Percentiles rank a stretch among this genome's conserved stretches.
Conservation (phyloP, 148 eudicot genomes). For the Arctostaphylos glauca region DNA sequence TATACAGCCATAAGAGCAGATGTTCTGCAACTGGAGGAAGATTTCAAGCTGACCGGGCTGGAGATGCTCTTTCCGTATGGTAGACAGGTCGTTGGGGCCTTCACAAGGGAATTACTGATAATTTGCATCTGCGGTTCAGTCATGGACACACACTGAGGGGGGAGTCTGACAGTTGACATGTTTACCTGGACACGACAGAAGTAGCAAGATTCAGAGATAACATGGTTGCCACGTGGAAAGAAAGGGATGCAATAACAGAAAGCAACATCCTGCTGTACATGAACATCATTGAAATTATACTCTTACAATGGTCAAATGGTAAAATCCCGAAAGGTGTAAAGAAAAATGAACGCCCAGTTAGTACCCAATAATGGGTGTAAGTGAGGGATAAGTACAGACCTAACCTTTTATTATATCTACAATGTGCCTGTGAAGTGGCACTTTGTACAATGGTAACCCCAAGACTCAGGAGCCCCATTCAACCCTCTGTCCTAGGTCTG, state of each 20-base stretch:
- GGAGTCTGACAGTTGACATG: slow-evolving; percentile 47
- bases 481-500: not conserved
- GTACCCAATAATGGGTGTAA: too few species aligned
- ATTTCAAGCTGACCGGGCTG: slow-evolving; percentile 43
- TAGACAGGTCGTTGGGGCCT: slow-evolving; percentile 26
- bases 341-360: not conserved
- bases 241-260: not conserved
- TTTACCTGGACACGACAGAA: slow-evolving; percentile 26
- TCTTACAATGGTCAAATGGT: not conserved
- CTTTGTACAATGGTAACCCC: too few species aligned
- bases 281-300: not conserved
- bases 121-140: slow-evolving; percentile 23
- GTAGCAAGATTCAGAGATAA: not conserved
- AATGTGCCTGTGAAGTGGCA: too few species aligned
- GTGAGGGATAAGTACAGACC: too few species aligned
- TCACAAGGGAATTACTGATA: slow-evolving; percentile 21
- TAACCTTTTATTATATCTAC: too few species aligned
- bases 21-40: slow-evolving; percentile 23
- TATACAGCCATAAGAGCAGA: slow-evolving; percentile 50
- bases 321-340: not conserved
- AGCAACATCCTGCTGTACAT: not conserved
- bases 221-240: not conserved
- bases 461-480: not conserved
- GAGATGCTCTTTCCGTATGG: slow-evolving; percentile 33
- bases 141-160: slow-evolving; percentile 36